phyloP scores from a whole-genome alignment of 305 asterid species.

The Lippia alba region DNA sequence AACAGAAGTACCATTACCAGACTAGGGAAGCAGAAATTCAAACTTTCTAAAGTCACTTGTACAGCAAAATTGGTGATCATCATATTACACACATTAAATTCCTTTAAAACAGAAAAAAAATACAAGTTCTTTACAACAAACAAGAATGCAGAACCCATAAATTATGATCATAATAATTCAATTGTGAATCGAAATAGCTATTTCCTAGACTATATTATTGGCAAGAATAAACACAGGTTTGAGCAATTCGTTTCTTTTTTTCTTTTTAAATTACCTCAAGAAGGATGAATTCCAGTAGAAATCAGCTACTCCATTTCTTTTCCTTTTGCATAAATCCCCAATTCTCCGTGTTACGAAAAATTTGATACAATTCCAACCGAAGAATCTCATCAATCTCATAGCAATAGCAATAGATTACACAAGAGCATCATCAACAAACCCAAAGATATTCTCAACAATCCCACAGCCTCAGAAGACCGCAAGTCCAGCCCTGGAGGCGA shows the following conservation, averaged over 20 bases:
- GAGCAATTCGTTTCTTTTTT: neutral
- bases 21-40: conserved; percentile 21
- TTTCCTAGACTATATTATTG: conserved; percentile 22
- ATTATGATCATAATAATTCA: conserved; percentile 16
- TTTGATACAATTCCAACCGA: conserved; percentile 30
- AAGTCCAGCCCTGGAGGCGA: conserved; percentile 41
- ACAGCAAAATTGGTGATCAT: conserved; percentile 27
- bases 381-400: conserved; percentile 19
- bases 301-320: conserved; percentile 34
- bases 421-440: conserved; percentile 39
- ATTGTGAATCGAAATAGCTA: conserved; percentile 21
- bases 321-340: conserved; percentile 22
- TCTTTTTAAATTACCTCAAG: conserved; percentile 21
- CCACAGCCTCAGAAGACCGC: conserved; percentile 24
- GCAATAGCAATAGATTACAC: conserved; percentile 32
- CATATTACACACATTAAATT: conserved; percentile 14
- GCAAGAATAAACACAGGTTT: conserved; percentile 32
- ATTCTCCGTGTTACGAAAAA: conserved; percentile 40
- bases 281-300: conserved; percentile 36
- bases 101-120: neutral
- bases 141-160: conserved; percentile 33
- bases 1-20: conserved; percentile 20
- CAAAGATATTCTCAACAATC: conserved; percentile 17
- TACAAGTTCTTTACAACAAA: conserved; percentile 30
- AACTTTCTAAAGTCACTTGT: too few species aligned